phyloP scores from a whole-genome alignment of 2,329 filamentous ascomycete species.

The Corniculantispora saksenae region DNA sequence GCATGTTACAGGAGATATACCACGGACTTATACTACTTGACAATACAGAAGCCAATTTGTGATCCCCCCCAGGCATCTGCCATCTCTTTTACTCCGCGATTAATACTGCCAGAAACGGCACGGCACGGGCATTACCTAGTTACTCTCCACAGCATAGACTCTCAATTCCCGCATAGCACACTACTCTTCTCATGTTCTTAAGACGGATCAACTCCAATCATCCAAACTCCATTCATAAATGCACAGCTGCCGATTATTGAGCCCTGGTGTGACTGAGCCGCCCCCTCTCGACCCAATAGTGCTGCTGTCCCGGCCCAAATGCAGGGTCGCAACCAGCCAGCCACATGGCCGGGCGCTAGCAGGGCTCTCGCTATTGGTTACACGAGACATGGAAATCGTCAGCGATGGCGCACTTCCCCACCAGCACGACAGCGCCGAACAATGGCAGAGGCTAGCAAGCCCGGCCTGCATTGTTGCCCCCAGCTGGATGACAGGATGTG shows the following conservation, averaged over 20 bases:
- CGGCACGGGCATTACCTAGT: neutral
- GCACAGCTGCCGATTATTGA: neutral
- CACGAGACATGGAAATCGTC: constrained; percentile 6
- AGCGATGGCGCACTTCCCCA: constrained; percentile 2
- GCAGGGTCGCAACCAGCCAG: neutral
- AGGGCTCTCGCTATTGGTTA: constrained; percentile 12
- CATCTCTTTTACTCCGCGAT: neutral
- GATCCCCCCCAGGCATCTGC: too few species aligned
- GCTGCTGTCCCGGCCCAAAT: neutral
- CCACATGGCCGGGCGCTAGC: constrained; percentile 16
- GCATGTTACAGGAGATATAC: too few species aligned
- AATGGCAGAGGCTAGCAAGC: neutral
- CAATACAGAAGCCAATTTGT: too few species aligned
- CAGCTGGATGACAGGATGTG: neutral
- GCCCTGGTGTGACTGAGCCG: neutral
- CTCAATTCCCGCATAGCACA: neutral
- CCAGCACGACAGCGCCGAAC: neutral
- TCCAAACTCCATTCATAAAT: neutral
- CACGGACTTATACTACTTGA: too few species aligned
- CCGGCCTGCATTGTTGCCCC: constrained; percentile 1
- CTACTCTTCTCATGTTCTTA: neutral
- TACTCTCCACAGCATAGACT: neutral
- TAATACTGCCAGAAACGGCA: neutral
- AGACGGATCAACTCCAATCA: neutral
- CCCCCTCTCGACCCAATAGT: constrained; percentile 3